Base-by-base conservation (phyloP, 352 stramenopile genomes). In the Phytophthora cactorum region DNA sequence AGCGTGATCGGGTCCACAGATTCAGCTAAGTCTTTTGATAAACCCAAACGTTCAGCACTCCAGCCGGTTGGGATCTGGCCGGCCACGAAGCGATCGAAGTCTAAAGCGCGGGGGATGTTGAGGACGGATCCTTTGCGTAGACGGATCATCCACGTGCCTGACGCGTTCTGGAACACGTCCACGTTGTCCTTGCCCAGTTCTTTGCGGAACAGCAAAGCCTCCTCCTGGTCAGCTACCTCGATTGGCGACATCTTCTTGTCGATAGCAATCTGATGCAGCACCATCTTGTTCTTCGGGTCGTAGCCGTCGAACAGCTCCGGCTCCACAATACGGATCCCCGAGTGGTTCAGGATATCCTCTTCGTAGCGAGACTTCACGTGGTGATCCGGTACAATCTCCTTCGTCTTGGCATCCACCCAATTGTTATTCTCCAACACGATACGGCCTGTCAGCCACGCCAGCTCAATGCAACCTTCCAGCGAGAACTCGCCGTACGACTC, bases 191-290 rank as follows among this genome's bases (percentile, higher is more conserved):
- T 81, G 64, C 89, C 88, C 39, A 96, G 66, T 64, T 93, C 89
- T 45, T 77, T 80, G 47, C 79, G 81, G 75, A 95, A 95, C 64
- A 92, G 73, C 0, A 94, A 58, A n/a, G 86, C 89, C 69, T 96
- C 90, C 53, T 96, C 88, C 9, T 75, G 78, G 53, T 91, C 86
- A 2, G 88, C 81, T 15, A 95, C 86, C 59, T 97, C 90, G 45
- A 97, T 91, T 3, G 87, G 84, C n/a, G 86, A 78, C 88, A 95
- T 92, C 49, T 90, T 90, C 75, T 94, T 96, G 65, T 96, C 90
- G 58, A 97, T 92, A 25, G 86, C 88, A 11, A 97, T 81, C 52
- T 94, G 85, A 66, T 96, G 89, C 45, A 96, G 69, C 22, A 96
- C 77, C 68, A 85, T 84, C 73, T 96, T 97, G 58, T 92, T 89